Conservation (phyloP, 148 eudicot species). For the Hydrangea macrophylla region DNA sequence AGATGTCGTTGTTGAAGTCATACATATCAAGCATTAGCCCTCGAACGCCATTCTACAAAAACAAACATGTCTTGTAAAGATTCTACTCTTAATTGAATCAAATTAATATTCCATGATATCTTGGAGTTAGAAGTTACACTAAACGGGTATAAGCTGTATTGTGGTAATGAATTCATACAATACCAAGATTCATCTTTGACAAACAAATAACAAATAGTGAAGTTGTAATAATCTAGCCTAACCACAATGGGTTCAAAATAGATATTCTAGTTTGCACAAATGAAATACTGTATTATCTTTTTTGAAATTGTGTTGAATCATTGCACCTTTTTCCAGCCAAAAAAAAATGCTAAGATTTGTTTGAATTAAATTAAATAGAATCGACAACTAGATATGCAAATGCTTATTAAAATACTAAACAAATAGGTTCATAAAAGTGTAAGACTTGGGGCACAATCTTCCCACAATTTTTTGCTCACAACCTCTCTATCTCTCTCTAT, state of each 20-base stretch:
- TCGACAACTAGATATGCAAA: too few species aligned
- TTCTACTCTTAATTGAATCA: neutral
- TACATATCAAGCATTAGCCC: slow-evolving; percentile 97
- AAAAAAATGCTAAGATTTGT: too few species aligned
- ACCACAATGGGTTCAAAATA: neutral
- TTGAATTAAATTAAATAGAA: too few species aligned
- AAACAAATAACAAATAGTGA: neutral
- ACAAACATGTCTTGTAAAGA: neutral
- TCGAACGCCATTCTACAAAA: slow-evolving; percentile 85
- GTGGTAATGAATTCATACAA: neutral
- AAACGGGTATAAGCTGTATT: neutral
- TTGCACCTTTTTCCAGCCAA: neutral
- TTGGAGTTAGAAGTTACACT: neutral
- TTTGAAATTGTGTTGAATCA: neutral
- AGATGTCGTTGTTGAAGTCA: slow-evolving; percentile 73
- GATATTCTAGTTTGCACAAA: neutral
- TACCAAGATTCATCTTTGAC: neutral
- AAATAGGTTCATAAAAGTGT: neutral
- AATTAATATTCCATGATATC: too few species aligned
- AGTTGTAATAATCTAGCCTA: neutral
- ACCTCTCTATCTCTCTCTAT: too few species aligned
- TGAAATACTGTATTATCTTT: too few species aligned
- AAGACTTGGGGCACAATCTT: too few species aligned
- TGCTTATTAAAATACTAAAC: too few species aligned
- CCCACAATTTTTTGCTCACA: too few species aligned